phyloP scores from a whole-genome alignment of 2,329 filamentous ascomycete genomes.

The Chaetomium strumarium region DNA sequence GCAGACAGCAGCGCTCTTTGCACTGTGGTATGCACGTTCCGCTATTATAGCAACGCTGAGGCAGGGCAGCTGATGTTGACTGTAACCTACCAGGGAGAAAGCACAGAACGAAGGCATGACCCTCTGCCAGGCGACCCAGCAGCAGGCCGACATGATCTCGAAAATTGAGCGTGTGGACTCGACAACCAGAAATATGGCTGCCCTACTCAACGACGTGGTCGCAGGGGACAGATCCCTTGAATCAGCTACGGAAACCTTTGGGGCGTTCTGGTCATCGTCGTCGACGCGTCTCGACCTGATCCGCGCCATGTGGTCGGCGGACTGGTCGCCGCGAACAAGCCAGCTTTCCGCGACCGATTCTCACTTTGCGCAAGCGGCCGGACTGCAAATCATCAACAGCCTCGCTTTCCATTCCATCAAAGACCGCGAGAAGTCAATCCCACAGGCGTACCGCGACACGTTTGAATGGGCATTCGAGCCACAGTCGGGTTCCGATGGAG shows the following conservation, averaged over 20 bases:
- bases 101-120: background rate
- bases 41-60: no score
- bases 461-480: constrained; percentile 5
- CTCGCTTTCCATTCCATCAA: background rate
- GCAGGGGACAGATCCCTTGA: background rate
- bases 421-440: background rate
- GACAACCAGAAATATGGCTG: background rate
- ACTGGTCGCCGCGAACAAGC: background rate
- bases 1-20: background rate
- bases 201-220: background rate
- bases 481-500: background rate
- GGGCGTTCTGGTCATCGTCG: background rate
- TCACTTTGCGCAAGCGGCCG: background rate
- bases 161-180: background rate
- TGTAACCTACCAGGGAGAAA: background rate
- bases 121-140: background rate
- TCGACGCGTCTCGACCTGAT: background rate
- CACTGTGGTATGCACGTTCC: background rate
- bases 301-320: background rate
- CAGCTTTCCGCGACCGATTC: background rate
- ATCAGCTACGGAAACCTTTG: no score
- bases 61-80: background rate
- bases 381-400: background rate
- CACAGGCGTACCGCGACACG: background rate
- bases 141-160: background rate